Conservation (phyloP, 2,329 filamentous ascomycete species). For the Penicillium sp. region DNA sequence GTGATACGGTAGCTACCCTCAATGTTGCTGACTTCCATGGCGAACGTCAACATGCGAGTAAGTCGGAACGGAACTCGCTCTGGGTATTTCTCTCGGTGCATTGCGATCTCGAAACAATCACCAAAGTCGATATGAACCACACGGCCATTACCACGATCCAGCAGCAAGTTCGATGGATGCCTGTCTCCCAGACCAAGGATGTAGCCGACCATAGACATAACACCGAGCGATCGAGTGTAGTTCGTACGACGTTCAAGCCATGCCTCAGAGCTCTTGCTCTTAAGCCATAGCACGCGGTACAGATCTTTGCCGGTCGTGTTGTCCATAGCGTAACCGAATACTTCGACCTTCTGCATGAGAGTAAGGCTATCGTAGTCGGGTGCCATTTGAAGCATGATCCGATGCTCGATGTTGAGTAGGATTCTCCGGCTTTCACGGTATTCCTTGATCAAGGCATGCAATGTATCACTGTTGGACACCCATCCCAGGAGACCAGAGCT, state of each 20-base stretch:
- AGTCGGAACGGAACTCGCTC: constrained; percentile 96
- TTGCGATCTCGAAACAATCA: constrained; percentile 98
- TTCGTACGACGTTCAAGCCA: constrained; percentile 99
- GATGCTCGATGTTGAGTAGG: constrained; percentile 96
- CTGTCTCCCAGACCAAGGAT: constrained; percentile 95
- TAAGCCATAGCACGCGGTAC: constrained; percentile 96
- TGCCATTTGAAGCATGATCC: constrained; percentile 99
- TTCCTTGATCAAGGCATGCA: constrained; percentile 94
- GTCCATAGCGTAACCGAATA: constrained; percentile 97
- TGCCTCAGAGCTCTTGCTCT: constrained; percentile 95
- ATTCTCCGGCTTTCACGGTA: constrained; percentile 98
- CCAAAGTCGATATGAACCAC: constrained; percentile 99
- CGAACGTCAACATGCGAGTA: constrained; percentile 98
- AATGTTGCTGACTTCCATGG: constrained; percentile 99
- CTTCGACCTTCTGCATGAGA: constrained; percentile 99
- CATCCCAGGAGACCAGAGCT: constrained; percentile 93
- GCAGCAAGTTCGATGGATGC: constrained; percentile 96
- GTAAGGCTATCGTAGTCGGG: constrained; percentile 98
- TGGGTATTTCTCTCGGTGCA: constrained; percentile 99
- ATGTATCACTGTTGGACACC: constrained; percentile 95
- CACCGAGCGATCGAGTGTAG: constrained; percentile 92
- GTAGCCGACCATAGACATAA: constrained; percentile 99
- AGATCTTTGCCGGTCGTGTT: constrained; percentile 99
- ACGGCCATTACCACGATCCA: constrained; percentile 92
- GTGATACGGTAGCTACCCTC: constrained; percentile 98